These are phyloP conservation scores for Colletotrichum tanaceti DNA, from an alignment of 2,329 filamentous ascomycete genomes.

Conservation along the genomic window DNA sequence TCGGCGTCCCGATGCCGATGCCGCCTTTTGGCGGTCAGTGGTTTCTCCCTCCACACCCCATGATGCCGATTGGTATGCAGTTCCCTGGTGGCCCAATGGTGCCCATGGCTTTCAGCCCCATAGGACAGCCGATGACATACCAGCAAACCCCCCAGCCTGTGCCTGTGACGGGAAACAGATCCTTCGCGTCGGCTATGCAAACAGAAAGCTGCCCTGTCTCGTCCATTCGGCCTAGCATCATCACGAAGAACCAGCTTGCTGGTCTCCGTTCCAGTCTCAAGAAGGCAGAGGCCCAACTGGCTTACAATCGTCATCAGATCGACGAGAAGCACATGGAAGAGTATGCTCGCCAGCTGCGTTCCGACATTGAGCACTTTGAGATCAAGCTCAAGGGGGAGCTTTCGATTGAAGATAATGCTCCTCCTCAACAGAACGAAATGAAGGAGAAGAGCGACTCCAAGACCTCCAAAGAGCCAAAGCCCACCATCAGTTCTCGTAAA, in stretches of 20 bases:
- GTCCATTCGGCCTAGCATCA: slow-evolving; percentile 71
- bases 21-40: slow-evolving; percentile 28
- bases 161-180: slow-evolving; percentile 2
- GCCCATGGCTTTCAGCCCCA: slow-evolving; percentile 41
- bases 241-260: slow-evolving; percentile 68
- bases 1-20: slow-evolving; percentile 2
- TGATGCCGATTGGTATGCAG: slow-evolving; percentile 36
- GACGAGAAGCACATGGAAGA: slow-evolving; percentile 64
- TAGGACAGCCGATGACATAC: slow-evolving; percentile 43
- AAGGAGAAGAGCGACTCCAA: slow-evolving; percentile 44
- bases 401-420: slow-evolving; percentile 54
- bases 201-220: slow-evolving; percentile 57
- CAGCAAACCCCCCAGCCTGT: slow-evolving; percentile 25
- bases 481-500: slow-evolving; percentile 16
- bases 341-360: slow-evolving; percentile 55
- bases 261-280: slow-evolving; percentile 64
- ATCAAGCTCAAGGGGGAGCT: slow-evolving; percentile 57
- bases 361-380: slow-evolving; percentile 64
- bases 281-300: slow-evolving; percentile 67
- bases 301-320: slow-evolving; percentile 72
- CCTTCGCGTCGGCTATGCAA: slow-evolving; percentile 1
- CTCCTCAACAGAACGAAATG: slow-evolving; percentile 49
- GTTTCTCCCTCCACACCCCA: slow-evolving; percentile 32
- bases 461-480: slow-evolving; percentile 38
- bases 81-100: slow-evolving; percentile 46